Evolutionary conservation across 371 early-diverging fungal genomes (phyloP), one percentile per base, ranked within the genome.

Genomic region (Amoeboaphelidium protococcarum): DNA sequence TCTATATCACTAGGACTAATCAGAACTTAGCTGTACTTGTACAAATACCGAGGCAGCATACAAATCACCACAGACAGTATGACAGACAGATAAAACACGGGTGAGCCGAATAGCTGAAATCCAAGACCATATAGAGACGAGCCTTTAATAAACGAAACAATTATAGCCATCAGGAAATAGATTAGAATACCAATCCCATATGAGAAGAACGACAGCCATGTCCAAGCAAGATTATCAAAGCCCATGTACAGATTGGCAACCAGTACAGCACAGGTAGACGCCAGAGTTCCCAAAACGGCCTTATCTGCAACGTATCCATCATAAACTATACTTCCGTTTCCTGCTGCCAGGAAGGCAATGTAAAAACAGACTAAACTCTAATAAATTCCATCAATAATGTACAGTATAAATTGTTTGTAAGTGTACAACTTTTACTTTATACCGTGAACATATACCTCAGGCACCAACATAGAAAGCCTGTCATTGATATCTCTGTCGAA

Each of bases 401-500:
- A 82, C 27, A 80, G 49, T 72, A 77, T 83, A 57, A 87, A 88
- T 47, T 79, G 73, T 64, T 71, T 67, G 26, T 68, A 62, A 37
- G 72, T 82, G 61, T 79, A 92, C 44, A 80, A 68, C 45, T 69
- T 69, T 52, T 85, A 76, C 43, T 71, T 69, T 49, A 87, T 74
- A 16, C 92, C 90, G 53, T 78, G 71, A 26, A 69, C 71, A 56
- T 89, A 89, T 19, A 88, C 65, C 54, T 82, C 77, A 0, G 91
- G 88, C 44, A 82, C 74, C n/a, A 66, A 58, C 43, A 79, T 55
- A 6, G 81, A 72, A 1, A 74, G 65, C 22, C 67, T 60, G 10
- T 73, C 73, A 46, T 73, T 70, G 22, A 91, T 61, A 55, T 89
- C 89, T 63, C 83, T 87, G 59, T 91, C 92, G 64, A 88, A 79